Conservation (phyloP, 202 grass and related monocot species). For the Brachypodium distachyon region DNA sequence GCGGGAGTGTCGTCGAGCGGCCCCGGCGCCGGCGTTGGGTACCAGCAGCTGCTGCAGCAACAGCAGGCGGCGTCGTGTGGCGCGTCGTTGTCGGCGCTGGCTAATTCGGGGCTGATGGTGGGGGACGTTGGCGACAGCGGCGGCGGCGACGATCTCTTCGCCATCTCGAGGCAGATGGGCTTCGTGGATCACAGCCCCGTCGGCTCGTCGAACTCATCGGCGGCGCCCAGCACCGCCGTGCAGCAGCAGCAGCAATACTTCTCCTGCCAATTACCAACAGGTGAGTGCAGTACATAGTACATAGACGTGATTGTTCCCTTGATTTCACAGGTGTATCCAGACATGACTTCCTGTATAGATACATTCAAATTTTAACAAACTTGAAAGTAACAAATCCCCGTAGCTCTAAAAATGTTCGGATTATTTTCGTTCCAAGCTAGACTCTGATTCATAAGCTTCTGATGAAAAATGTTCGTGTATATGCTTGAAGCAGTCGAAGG, state of each 20-base stretch:
- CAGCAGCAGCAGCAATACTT: conserved; percentile 34
- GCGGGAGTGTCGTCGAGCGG: not conserved
- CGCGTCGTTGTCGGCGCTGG: conserved; percentile 30
- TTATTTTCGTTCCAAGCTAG: not conserved
- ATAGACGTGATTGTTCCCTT: conserved; percentile 1
- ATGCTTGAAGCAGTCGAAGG: not conserved
- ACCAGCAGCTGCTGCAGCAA: too few relatives aligned
- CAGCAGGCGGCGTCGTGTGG: conserved; percentile 45
- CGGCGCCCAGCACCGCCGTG: conserved; percentile 14
- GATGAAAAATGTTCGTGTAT: not conserved
- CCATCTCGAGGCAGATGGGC: conserved; percentile 85
- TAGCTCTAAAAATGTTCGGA: not conserved
- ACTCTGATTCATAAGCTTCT: not conserved
- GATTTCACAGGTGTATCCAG: conserved; percentile 4
- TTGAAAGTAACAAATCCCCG: conserved; percentile 6
- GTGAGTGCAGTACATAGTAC: conserved; percentile 24
- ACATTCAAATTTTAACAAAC: too few relatives aligned
- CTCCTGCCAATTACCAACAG: conserved; percentile 32
- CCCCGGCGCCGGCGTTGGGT: conserved; percentile 5
- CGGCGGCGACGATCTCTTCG: conserved; percentile 71
- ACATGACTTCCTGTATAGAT: too few relatives aligned
- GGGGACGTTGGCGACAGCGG: conserved; percentile 34
- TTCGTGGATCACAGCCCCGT: conserved; percentile 35
- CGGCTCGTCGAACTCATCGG: conserved; percentile 22
- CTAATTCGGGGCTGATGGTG: conserved; percentile 33